Base-by-base conservation (phyloP, 345 rosid species). In the Citrus glauca region DNA sequence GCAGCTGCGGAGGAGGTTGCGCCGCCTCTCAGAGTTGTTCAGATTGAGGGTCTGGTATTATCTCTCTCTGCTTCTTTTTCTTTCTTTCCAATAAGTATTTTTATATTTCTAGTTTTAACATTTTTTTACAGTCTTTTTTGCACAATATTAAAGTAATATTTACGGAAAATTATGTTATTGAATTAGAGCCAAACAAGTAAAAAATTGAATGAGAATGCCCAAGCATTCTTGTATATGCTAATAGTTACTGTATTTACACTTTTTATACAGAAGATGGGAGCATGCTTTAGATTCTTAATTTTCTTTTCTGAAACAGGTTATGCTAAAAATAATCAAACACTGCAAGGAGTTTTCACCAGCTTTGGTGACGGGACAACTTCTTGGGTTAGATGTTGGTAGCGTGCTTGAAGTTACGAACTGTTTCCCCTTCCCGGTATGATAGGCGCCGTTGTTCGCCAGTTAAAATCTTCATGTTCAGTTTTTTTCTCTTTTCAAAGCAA, bases 381-480 rank as follows among this genome's bases (percentile, higher is more conserved):
- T 97, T 67, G 98, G 98, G 4, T 87, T 97, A 81, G 99, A 94
- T 88, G 98, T 97, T 78, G 99, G 99, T 14, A 94, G 98, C 60
- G 97, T 91, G 65, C 99, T 97, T 77, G 98, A 97, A 89, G 97
- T 97, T 71, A 97, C 99, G 55, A 97, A 97, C 79, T 97, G 99
- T 78, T 97, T 97, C 84, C 99, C 99, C 57, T 97, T 96, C 85
- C 99, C 99, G 71, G 98, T 96, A 84, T 73, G 74, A 28, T 32
- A 24, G 5, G 22, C 11, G 19, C 11, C 24, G 0, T 68, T 28
- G 32, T 4, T 38, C 25, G 75, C 4, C 3, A 16, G 32, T 33
- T 32, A n/a, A 19, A 17, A 33, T 42, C 6, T 48, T 68, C 22
- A 3, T 14, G 37, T 56, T 65, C 16, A 5, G 3, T 8, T 55